Conservation (phyloP, 371 early-diverging fungal species). For the Mortierella sp. region DNA sequence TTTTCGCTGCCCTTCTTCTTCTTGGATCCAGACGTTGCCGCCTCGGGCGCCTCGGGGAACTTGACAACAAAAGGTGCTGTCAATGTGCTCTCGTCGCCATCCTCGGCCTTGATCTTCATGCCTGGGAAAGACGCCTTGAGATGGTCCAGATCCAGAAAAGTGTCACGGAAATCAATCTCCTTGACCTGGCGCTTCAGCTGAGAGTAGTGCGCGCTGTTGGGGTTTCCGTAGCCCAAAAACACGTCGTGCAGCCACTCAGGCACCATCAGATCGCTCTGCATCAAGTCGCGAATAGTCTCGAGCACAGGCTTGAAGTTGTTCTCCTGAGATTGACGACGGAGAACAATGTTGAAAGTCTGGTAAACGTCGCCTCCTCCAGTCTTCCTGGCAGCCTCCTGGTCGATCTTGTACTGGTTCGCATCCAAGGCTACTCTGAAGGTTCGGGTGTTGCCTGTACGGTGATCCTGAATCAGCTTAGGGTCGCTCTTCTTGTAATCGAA, state of each 20-base stretch:
- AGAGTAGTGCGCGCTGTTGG: conserved; percentile 78
- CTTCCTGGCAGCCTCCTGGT: conserved; percentile 41
- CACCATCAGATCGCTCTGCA: conserved; percentile 81
- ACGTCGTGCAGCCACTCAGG: conserved; percentile 93
- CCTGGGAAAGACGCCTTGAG: conserved; percentile 77
- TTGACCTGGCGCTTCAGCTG: conserved; percentile 66
- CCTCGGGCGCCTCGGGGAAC: conserved; percentile 59
- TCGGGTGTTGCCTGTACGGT: conserved; percentile 65
- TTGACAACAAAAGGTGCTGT: conserved; percentile 76
- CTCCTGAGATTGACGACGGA: conserved; percentile 87
- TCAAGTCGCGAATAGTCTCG: conserved; percentile 89
- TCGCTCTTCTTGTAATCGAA: conserved; percentile 71
- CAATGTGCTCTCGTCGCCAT: conserved; percentile 48
- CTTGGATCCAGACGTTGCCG: conserved; percentile 52
- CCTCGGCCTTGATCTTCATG: conserved; percentile 54
- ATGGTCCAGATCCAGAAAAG: conserved; percentile 89
- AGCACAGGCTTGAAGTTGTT: conserved; percentile 95
- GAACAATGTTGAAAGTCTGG: conserved; percentile 86
- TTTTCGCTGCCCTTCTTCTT: conserved; percentile 60
- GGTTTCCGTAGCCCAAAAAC: conserved; percentile 95
- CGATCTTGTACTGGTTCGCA: conserved; percentile 85
- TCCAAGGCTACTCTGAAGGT: conserved; percentile 87
- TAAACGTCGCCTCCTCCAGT: conserved; percentile 72
- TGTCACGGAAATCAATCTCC: conserved; percentile 85
- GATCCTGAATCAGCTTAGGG: conserved; percentile 58